A percentile compares a stretch with the other conserved stretches of the same genome.
Evolutionary conservation across 208 protist genomes (phyloP).

Genomic region (Crithidia acanthocephali): DNA sequence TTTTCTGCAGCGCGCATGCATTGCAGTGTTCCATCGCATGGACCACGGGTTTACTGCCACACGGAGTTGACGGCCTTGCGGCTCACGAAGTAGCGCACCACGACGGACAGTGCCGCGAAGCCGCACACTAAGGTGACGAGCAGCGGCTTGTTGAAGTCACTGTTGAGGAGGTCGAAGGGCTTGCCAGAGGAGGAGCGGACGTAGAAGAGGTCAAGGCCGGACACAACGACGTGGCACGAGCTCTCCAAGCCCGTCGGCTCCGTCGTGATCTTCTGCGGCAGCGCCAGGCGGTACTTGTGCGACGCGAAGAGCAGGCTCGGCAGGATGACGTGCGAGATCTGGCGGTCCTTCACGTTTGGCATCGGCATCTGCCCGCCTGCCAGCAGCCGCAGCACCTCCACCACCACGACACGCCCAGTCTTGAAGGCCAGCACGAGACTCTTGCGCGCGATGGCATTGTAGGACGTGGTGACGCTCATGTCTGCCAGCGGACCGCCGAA

Average conservation of each 20-base stretch:
- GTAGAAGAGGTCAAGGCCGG: conserved; percentile 92
- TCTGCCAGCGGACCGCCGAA: conserved; percentile 63
- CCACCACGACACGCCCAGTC: conserved; percentile 70
- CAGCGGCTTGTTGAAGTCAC: conserved; percentile 90
- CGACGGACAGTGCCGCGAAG: conserved; percentile 64
- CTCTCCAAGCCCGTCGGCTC: conserved; percentile 85
- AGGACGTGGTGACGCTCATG: conserved; percentile 83
- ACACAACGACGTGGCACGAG: conserved; percentile 84
- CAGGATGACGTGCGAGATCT: conserved; percentile 74
- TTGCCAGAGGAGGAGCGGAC: conserved; percentile 87
- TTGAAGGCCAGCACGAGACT: conserved; percentile 80
- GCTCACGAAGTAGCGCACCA: conserved; percentile 75
- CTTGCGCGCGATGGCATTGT: conserved; percentile 79
- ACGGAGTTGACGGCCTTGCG: conserved; percentile 66
- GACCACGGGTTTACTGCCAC: conserved; percentile 61
- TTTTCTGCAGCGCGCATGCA: too few species aligned
- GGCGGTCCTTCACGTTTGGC: conserved; percentile 42
- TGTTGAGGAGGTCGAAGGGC: conserved; percentile 92
- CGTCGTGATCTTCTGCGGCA: conserved; percentile 60
- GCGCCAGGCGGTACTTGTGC: conserved; percentile 75
- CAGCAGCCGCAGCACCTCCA: conserved; percentile 73
- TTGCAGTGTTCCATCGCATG: neutral
- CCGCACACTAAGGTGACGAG: conserved; percentile 69
- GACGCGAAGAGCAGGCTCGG: conserved; percentile 58
- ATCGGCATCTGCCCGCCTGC: conserved; percentile 70